Base-by-base conservation (phyloP, 179 eudicot genomes). In the Carnegiea gigantea region DNA sequence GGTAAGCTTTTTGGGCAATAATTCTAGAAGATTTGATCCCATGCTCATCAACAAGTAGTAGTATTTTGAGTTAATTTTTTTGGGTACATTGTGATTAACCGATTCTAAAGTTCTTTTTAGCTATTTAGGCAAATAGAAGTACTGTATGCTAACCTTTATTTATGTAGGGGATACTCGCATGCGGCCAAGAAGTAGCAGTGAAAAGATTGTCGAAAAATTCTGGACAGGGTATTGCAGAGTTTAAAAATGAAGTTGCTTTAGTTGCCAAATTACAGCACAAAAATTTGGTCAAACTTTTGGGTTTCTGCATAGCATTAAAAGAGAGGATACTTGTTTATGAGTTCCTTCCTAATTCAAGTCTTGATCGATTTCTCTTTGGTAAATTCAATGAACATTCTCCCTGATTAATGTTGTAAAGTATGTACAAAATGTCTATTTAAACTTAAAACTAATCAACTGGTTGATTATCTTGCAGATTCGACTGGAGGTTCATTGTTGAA, bases 201-300 rank as follows among this genome's bases (percentile, higher is more conserved):
- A 62, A 62, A 24, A n/a, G 68, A 11, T 8, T 62, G 18, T 62
- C 30, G 21, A n/a, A 23, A 24, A 62, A 7, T n/a, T 62, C 68
- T n/a, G 6, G 3, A 23, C 68, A 62, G 30, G 68, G 68, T 2
- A 62, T 62, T 24, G 5, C 12, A 13, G 68, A 62, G 68, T 23
- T 62, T 23, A 24, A 62, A 62, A 62, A 8, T 62, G 68, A 62
- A 24, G 5, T 62, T 62, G 30, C 18, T 62, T 12, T 62, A 8
- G 68, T 62, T 62, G 68, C 68, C 26, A 62, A 62, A 62, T 24
- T 62, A 21, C 68, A 62, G n/a, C 68, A 62, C 30, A 62, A 62
- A 33, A 62, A 62, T 33, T 62, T 62, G 30, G 68, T 62, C 3
- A 62, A 62, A 24, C 68, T 62, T 24, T 62, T 62, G 30, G 68